These are phyloP conservation scores for Fusarium brevicatenulatum DNA, from an alignment of 2,329 filamentous ascomycete species.

Conservation along the genomic window DNA sequence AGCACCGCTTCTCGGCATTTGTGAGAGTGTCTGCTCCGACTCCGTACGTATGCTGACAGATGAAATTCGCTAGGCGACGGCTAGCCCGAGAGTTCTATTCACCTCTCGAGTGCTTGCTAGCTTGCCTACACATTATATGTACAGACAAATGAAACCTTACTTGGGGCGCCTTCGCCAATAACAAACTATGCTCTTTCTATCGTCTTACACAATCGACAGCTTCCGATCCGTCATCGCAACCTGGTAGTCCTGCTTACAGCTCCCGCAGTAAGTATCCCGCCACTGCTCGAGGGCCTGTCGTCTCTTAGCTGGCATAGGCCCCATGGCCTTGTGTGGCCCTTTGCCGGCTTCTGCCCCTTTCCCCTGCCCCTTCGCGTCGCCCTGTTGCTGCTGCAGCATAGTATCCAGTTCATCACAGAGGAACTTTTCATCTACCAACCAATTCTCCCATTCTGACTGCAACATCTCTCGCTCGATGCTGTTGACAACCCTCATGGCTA, in stretches of 20 bases:
- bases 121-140: neutral
- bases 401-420: conserved; percentile 74
- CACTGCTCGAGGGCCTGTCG: conserved; percentile 57
- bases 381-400: conserved; percentile 51
- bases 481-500: conserved; percentile 91
- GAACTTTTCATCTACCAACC: conserved; percentile 81
- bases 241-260: conserved; percentile 60
- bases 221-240: conserved; percentile 47
- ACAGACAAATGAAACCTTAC: neutral
- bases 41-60: neutral
- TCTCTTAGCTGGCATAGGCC: conserved; percentile 45
- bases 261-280: conserved; percentile 66
- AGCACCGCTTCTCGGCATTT: neutral
- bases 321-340: conserved; percentile 47
- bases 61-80: conserved; percentile 1
- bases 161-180: neutral
- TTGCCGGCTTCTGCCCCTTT: conserved; percentile 29
- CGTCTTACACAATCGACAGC: conserved; percentile 33
- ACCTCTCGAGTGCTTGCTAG: neutral
- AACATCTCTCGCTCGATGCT: conserved; percentile 87
- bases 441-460: conserved; percentile 90
- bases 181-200: neutral
- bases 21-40: neutral
- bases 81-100: conserved; percentile 11
- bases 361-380: conserved; percentile 24